These are phyloP conservation scores for Vitis cinerea DNA, from an alignment of 164 flowering plant species.

Conservation along the genomic window DNA sequence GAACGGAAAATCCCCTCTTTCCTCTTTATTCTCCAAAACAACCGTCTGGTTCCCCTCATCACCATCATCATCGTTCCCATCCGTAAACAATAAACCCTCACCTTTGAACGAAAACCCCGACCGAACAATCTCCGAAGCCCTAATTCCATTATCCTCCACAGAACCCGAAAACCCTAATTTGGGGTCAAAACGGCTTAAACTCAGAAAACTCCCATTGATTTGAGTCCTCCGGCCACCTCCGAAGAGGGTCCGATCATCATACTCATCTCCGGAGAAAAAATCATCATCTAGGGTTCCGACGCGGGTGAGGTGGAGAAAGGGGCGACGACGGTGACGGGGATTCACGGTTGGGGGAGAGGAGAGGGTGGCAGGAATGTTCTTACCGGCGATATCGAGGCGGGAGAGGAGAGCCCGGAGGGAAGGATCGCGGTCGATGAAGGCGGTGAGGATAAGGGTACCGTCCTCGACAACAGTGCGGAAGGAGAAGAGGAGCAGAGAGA, in stretches of 20 bases:
- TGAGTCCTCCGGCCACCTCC: constrained; percentile 15
- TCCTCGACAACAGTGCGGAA: constrained; percentile 70
- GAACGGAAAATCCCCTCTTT: constrained; percentile 39
- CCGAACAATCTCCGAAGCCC: constrained; percentile 26
- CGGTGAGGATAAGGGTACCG: constrained; percentile 57
- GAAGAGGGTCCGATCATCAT: constrained; percentile 38
- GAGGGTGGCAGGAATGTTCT: constrained; percentile 5
- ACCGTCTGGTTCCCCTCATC: constrained; percentile 11
- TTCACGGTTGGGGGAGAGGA: constrained; percentile 7
- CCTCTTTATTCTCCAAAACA: constrained; percentile 18
- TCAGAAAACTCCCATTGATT: constrained; percentile 24
- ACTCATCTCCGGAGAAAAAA: constrained; percentile 75
- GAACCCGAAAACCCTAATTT: constrained; percentile 31
- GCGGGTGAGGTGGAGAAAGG: constrained; percentile 81
- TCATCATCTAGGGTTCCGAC: constrained; percentile 88
- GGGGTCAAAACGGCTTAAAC: constrained; percentile 21
- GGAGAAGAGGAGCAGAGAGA: constrained; percentile 73
- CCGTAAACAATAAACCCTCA: neutral
- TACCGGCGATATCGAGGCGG: constrained; percentile 55
- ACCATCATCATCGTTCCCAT: constrained; percentile 12
- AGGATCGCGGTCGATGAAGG: constrained; percentile 84
- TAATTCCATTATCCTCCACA: constrained; percentile 37
- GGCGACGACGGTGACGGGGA: constrained; percentile 49
- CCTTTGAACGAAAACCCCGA: constrained; percentile 27
- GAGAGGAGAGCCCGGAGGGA: constrained; percentile 67